Evolutionary conservation across 208 protist species (phyloP), one percentile per base, ranked within the genome.

Genomic region (Trypanosoma conorhini): DNA sequence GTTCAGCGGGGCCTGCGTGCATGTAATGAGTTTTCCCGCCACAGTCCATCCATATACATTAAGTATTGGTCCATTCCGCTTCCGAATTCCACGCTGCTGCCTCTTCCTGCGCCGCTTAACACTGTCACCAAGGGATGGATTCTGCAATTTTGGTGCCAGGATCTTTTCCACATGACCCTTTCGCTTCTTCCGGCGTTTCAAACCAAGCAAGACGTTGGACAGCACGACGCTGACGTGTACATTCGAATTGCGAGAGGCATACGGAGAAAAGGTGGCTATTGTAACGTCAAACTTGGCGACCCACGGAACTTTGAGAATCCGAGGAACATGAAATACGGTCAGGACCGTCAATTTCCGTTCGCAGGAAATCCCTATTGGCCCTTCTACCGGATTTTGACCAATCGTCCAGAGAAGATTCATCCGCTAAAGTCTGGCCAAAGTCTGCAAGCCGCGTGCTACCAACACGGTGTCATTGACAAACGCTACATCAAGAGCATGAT

Each of bases 81-180:
- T 21, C 71, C 76, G 10, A 64, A 62, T 55, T 26, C 62, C 24
- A 33, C 26, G 26, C 42, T 26, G 7, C 15, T 17, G 12, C 22
- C 44, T 28, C 67, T 81, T 50, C 76, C 76, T 22, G 76, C 57
- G 21, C 76, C 76, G 35, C 46, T 81, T 30, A 67, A 74, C 42
- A 74, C 69, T 5, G 71, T 74, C 26, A 70, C 61, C 12, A 68
- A 68, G 31, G 76, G 63, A 38, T 81, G 76, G 76, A 78, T 81
- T 38, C 54, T 81, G 22, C 63, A 68, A 13, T 81, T 81, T 50
- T 81, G 76, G 76, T 81, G 76, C 58, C 76, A 81, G 30, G 76
- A 81, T 70, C 62, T 81, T 17, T 81, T 81, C 59, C 76, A 81
- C 65, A 77, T 67, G 62, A 81, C 76, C 26, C 70, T 81, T 31